Percentiles rank a stretch among this genome's conserved stretches.
Conservation (phyloP, 2,329 filamentous ascomycete genomes). For the Bipolaris sorokiniana region DNA sequence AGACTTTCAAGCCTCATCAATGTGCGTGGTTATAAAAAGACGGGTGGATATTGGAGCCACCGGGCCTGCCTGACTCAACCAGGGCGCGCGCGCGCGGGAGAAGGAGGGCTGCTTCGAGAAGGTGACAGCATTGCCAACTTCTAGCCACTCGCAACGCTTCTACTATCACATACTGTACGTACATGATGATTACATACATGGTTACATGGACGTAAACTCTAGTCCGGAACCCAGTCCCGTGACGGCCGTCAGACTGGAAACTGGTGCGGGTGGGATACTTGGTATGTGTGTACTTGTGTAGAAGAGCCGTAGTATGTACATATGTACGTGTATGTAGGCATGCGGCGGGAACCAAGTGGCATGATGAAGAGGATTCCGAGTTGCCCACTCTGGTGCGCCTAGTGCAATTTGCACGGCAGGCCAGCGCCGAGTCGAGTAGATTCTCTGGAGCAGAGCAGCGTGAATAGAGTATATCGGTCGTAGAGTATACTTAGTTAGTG, state of each 20-base stretch:
- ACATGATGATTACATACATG: no score
- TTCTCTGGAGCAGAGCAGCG: not conserved
- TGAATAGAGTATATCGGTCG: not conserved
- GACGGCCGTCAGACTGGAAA: constrained; percentile 17
- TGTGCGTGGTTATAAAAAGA: constrained; percentile 22
- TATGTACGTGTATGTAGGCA: no score
- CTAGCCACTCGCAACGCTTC: constrained; percentile 17
- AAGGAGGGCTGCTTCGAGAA: constrained; percentile 36
- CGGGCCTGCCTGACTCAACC: constrained; percentile 18
- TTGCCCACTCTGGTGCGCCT: constrained; percentile 2
- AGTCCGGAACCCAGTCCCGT: constrained; percentile 20
- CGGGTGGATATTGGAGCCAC: constrained; percentile 19
- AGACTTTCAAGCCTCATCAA: constrained; percentile 42
- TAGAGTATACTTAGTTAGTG: no score
- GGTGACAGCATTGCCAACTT: constrained; percentile 23
- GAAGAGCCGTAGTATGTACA: no score
- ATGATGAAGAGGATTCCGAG: constrained; percentile 11
- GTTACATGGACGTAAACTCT: not conserved
- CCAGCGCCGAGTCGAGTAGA: not conserved
- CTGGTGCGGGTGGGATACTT: no score
- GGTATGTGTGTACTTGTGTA: no score
- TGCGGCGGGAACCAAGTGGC: constrained; percentile 4
- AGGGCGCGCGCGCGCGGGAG: constrained; percentile 21
- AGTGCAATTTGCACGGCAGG: constrained; percentile 6
- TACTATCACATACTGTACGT: not conserved